Evolutionary conservation across 129 eudicot genomes (phyloP).

Genomic region (Logfia minima): DNA sequence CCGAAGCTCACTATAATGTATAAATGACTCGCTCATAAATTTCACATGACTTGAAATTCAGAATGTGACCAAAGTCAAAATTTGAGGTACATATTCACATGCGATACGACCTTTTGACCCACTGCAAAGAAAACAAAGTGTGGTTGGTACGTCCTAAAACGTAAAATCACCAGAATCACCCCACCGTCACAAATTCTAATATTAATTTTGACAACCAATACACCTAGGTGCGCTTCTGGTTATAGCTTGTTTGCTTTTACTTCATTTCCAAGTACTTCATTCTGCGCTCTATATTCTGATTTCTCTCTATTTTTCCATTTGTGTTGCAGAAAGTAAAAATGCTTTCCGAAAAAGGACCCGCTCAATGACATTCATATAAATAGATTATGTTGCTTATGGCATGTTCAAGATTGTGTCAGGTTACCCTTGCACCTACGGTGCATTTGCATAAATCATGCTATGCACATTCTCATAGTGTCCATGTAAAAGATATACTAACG

Average conservation of each 20-base stretch:
- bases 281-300: not conserved
- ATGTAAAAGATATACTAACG: not conserved
- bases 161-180: not conserved
- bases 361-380: constrained; percentile 31
- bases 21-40: no score
- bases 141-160: no score
- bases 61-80: no score
- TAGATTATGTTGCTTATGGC: not conserved
- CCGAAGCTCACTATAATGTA: not conserved
- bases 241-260: not conserved
- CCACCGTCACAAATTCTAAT: not conserved
- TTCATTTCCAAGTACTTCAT: not conserved
- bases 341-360: constrained; percentile 39
- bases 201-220: not conserved
- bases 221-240: not conserved
- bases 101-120: not conserved
- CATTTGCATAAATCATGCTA: not conserved
- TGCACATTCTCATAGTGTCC: not conserved
- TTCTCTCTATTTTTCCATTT: not conserved
- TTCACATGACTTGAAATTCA: no score
- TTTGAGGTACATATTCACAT: no score
- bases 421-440: not conserved
- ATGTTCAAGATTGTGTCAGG: not conserved
- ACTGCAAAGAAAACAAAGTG: no score
- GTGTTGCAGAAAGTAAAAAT: constrained; percentile 60